Conservation (phyloP, 306 rosid genomes). For the Vigna hirtella region DNA sequence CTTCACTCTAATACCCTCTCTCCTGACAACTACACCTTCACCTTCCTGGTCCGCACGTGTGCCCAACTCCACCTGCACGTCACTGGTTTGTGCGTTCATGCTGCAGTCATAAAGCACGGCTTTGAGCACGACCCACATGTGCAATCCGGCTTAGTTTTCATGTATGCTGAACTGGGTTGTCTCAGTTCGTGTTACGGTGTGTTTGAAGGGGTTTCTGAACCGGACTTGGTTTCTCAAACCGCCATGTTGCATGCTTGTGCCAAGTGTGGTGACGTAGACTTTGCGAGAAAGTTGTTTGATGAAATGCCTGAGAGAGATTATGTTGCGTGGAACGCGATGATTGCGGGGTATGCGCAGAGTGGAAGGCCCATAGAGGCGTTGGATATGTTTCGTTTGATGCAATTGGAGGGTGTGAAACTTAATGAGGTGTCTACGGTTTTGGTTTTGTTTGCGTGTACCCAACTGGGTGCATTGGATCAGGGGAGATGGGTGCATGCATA, state of each 20-base stretch:
- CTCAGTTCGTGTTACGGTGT: constrained; percentile 49
- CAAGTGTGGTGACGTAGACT: constrained; percentile 50
- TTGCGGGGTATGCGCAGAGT: constrained; percentile 60
- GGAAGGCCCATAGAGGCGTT: constrained; percentile 65
- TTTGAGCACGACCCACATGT: constrained; percentile 62
- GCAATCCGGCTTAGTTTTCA: constrained; percentile 57
- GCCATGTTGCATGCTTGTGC: constrained; percentile 62
- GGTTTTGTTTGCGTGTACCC: constrained; percentile 60
- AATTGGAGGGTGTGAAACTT: constrained; percentile 62
- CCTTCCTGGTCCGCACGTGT: constrained; percentile 58
- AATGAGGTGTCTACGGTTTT: constrained; percentile 71
- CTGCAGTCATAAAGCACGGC: constrained; percentile 55
- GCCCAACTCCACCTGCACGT: constrained; percentile 47
- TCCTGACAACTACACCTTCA: constrained; percentile 69
- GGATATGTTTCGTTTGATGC: constrained; percentile 60
- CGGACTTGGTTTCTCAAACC: constrained; percentile 62
- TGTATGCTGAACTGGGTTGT: constrained; percentile 68
- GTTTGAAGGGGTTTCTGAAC: constrained; percentile 42
- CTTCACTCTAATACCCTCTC: constrained; percentile 39
- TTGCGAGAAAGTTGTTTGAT: constrained; percentile 67
- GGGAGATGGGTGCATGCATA: constrained; percentile 73
- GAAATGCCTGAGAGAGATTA: constrained; percentile 59
- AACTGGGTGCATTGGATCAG: constrained; percentile 66
- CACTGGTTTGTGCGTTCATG: constrained; percentile 50
- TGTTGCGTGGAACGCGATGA: constrained; percentile 65